A percentile compares a stretch with the other conserved stretches of the same genome.
Conservation (phyloP, 2,329 filamentous ascomycete species). For the Pyricularia sp. region DNA sequence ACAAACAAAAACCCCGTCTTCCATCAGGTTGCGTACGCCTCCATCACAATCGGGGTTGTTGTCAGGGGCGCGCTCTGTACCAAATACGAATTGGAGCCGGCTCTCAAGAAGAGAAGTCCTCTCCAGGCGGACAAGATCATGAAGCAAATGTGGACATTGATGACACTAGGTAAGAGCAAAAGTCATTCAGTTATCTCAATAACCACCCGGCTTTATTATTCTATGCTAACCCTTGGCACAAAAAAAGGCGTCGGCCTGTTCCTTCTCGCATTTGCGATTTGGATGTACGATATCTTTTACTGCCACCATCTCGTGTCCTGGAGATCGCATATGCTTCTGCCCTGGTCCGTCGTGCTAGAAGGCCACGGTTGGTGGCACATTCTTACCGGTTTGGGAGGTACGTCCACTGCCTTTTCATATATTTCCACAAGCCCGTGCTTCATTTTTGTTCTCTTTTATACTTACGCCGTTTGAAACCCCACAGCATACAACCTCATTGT, state of each 20-base stretch:
- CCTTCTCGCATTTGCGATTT: conserved; percentile 64
- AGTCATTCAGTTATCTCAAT: conserved; percentile 8
- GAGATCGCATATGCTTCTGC: conserved; percentile 61
- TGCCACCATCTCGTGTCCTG: conserved; percentile 56
- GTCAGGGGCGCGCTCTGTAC: conserved; percentile 70
- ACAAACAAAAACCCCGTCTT: conserved; percentile 74
- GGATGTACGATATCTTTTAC: conserved; percentile 72
- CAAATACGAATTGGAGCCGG: conserved; percentile 39
- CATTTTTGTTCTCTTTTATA: neutral
- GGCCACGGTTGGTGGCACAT: conserved; percentile 59
- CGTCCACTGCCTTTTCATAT: conserved; percentile 5
- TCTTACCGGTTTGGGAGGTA: conserved; percentile 62
- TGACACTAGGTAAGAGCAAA: conserved; percentile 39
- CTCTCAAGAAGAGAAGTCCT: conserved; percentile 32
- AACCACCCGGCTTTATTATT: neutral
- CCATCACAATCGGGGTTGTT: conserved; percentile 62
- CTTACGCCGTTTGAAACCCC: neutral
- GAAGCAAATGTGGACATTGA: conserved; percentile 68
- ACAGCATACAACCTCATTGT: conserved; percentile 71
- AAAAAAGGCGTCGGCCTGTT: conserved; percentile 58
- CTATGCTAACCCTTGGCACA: neutral
- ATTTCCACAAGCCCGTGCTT: neutral
- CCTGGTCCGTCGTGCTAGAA: conserved; percentile 67
- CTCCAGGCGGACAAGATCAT: conserved; percentile 37
- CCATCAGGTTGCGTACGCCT: conserved; percentile 70